These are phyloP conservation scores for Colletotrichum acutatum DNA, from an alignment of 2,329 filamentous ascomycete species.

Conservation along the genomic window DNA sequence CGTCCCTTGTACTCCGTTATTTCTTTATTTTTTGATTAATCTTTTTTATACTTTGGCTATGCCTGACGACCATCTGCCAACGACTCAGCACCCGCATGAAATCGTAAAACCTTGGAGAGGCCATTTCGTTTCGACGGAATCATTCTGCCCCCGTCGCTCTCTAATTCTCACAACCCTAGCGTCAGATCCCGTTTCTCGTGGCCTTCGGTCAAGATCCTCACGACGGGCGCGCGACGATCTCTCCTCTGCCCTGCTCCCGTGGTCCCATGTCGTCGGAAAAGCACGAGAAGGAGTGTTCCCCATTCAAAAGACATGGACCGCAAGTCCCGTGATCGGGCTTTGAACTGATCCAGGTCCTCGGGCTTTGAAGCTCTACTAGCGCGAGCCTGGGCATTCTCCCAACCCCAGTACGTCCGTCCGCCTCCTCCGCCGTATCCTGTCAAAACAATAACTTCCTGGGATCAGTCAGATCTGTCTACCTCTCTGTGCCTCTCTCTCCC, in stretches of 20 bases:
- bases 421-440: conserved; percentile 11
- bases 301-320: neutral
- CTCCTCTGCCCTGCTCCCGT: neutral
- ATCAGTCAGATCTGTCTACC: conserved; percentile 9
- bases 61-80: conserved; percentile 1
- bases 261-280: neutral
- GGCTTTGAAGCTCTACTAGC: conserved; percentile 27
- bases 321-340: conserved; percentile 26
- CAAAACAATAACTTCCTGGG: conserved; percentile 9
- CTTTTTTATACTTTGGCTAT: conserved; percentile 16
- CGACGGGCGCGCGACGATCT: conserved; percentile 1
- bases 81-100: conserved; percentile 25
- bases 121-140: conserved; percentile 27
- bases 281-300: neutral
- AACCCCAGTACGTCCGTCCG: conserved; percentile 12
- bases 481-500: neutral
- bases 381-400: neutral
- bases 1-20: neutral
- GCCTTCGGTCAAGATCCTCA: conserved; percentile 7
- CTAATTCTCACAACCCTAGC: neutral
- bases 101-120: neutral
- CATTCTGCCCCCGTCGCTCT: neutral
- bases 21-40: neutral
- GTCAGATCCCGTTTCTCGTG: neutral
- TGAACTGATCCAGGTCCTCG: conserved; percentile 18